Evolutionary conservation across 2,329 filamentous ascomycete species (phyloP), one percentile per base, ranked within the genome.

Genomic region (Geoglossum cookeanum): DNA sequence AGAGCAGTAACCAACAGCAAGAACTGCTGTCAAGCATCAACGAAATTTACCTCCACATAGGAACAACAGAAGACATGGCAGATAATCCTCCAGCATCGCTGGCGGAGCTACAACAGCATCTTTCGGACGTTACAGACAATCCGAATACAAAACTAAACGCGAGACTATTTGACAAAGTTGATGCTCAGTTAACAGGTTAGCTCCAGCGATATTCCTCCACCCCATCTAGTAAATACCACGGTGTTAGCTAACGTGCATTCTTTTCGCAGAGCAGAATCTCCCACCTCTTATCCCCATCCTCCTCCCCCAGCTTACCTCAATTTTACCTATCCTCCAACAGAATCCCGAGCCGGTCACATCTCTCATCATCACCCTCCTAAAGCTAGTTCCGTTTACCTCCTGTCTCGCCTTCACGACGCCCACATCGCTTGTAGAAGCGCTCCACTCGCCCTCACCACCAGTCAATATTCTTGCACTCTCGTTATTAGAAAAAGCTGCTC

Each of bases 391-490:
- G 57, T 76, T 82, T 58, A 69, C 75, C 55, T 72, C 74, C 42
- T 80, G 78, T 3, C 72, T 84, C 45, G 58, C 74, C 68, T 53
- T 77, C 61, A 63, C 71, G 62, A 67, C 74, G 3, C 55, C 55
- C n/a, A 15, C 42, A 13, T 35, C 55, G 11, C 44, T 57, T 51
- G 55, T 51, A 15, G 56, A 55, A n/a, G 56, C 49, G 5, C 47
- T 58, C 13, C n/a, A 35, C 37, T 55, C 48, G 13, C 9, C 37
- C 29, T 49, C 44, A 2, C 62, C 60, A 3, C 68, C 78, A 0
- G 75, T 81, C 64, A 80, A 83, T 60, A 64, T 73, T 4, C 68
- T 82, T 27, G 75, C 77, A 55, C 68, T 83, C 7, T 72, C 74
- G 1, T 65, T 83, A 39, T 67, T 84, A 45, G 70, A 70, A 39